Evolutionary conservation across 495 filamentous ascomycete species (phyloP).

Genomic region (Saxophila tyrrhenica): DNA sequence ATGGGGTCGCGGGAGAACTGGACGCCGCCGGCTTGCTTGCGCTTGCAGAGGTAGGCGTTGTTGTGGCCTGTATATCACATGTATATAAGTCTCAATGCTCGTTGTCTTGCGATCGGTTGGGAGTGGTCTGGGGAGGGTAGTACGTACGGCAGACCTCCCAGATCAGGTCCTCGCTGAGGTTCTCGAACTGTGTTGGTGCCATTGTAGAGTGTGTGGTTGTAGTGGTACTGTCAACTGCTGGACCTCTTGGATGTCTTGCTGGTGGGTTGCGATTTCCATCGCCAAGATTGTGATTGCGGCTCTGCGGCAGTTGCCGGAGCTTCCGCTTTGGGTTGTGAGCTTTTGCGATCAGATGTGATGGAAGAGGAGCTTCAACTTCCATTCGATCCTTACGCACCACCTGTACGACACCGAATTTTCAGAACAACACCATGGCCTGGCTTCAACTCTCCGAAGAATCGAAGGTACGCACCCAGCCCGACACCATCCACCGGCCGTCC

Average conservation of each 20-base stretch:
- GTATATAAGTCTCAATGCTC: conserved; percentile 2
- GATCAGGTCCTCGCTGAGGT: conserved; percentile 77
- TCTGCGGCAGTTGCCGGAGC: conserved; percentile 1
- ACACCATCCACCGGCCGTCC: background rate
- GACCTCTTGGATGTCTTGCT: background rate
- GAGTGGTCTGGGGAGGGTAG: background rate
- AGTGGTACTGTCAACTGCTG: background rate
- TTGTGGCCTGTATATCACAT: conserved; percentile 45
- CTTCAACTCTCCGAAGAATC: conserved; percentile 93
- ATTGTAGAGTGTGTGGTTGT: conserved; percentile 32
- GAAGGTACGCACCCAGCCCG: conserved; percentile 50
- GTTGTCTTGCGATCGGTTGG: background rate
- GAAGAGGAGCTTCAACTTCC: too few species aligned
- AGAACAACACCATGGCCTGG: conserved; percentile 11
- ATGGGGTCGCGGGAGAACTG: conserved; percentile 89
- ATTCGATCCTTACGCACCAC: background rate
- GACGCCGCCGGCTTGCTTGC: conserved; percentile 59
- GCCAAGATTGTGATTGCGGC: background rate
- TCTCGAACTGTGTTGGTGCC: conserved; percentile 24
- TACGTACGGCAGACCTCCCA: conserved; percentile 82
- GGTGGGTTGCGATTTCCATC: too few species aligned
- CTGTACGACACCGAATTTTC: background rate
- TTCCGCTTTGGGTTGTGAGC: too few species aligned
- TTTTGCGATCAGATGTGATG: too few species aligned
- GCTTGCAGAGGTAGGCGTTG: conserved; percentile 83